Evolutionary conservation across 2,329 filamentous ascomycete genomes (phyloP), one percentile per base, ranked within the genome.

Genomic region (Colletotrichum viniferum): DNA sequence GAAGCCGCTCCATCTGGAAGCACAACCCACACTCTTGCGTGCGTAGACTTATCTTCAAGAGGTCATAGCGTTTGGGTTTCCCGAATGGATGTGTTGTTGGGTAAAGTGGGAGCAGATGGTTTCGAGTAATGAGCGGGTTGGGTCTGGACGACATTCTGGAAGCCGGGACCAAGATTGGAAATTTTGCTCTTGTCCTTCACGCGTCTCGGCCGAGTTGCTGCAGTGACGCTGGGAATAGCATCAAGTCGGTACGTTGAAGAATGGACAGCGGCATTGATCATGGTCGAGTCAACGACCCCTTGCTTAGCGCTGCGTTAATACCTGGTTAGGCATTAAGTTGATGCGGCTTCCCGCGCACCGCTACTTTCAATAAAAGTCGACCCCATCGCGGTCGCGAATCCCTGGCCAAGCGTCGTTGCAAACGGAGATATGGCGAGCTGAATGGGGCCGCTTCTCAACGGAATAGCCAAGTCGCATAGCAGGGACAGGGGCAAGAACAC

Each of bases 271-370:
- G 58, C 63, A 75, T 73, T 52, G 55, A 67, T 43, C 55, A 55
- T 62, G 56, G 68, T 86, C 85, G 85, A 87, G 85, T 86, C 85
- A 79, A 81, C 78, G 70, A 74, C 64, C 79, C 80, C 82, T 79
- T 81, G 79, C 78, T 73, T 77, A 79, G 69, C 43, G 63, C 69
- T 67, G 55, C 73, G 69, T 68, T 58, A 60, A 68, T 77, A 80
- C 74, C 78, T 79, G 79, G 79, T 80, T 78, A 80, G 80, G 77
- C 78, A 81, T 81, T 79, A 81, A 80, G 80, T 77, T 79, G 74
- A 82, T 86, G 86, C 84, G 81, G 81, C 79, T 78, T 81, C 78
- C 85, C 85, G 85, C 34, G 73, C 69, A 73, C 73, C 73, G 73
- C 69, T 75, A 63, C n/a, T 73, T 73, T 52, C 32, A 30, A 60